phyloP scores from a whole-genome alignment of 345 rosid species.

The Erysimum cheiranthoides region DNA sequence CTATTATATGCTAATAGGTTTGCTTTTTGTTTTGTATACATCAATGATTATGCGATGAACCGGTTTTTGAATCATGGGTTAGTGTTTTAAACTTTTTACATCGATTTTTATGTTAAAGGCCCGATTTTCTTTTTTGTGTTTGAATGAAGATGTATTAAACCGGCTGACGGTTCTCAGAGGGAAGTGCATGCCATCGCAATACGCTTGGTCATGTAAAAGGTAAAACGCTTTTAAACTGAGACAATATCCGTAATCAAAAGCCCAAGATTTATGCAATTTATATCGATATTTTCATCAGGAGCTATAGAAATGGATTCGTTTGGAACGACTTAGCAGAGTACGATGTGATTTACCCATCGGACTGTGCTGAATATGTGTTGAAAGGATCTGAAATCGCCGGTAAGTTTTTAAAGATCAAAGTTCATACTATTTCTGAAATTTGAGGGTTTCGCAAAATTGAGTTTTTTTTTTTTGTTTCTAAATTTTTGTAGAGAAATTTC shows the following conservation, averaged over 20 bases:
- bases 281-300: conserved; percentile 49
- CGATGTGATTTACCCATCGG: conserved; percentile 75
- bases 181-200: conserved; percentile 77
- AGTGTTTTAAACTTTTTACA: neutral
- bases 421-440: neutral
- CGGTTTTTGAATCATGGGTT: neutral
- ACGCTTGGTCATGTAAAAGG: conserved; percentile 98
- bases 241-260: neutral
- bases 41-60: neutral
- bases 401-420: conserved; percentile 21
- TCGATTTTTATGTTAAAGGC: neutral
- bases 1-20: neutral
- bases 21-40: neutral
- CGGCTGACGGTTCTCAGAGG: conserved; percentile 77
- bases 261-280: neutral
- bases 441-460: neutral
- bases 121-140: neutral
- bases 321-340: conserved; percentile 90
- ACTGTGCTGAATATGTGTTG: conserved; percentile 83
- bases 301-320: conserved; percentile 91
- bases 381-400: conserved; percentile 92
- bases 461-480: neutral
- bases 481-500: conserved; percentile 49
- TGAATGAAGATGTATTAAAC: conserved; percentile 62
- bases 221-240: conserved; percentile 25